These are phyloP conservation scores for Carex arenaria DNA, from an alignment of 202 grass and related monocot genomes.

Conservation along the genomic window DNA sequence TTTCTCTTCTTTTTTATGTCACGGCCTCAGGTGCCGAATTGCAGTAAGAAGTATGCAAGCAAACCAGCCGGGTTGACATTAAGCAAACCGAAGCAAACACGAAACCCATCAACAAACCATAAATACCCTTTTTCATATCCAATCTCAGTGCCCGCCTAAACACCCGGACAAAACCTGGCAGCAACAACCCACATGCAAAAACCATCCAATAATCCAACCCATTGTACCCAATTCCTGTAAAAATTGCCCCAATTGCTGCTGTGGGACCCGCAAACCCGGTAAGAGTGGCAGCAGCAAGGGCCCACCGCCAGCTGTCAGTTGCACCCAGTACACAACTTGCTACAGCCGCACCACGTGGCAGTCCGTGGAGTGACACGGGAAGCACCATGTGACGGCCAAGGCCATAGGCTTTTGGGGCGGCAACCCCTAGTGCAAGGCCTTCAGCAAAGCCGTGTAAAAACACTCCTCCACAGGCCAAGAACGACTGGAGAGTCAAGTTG, in stretches of 20 bases:
- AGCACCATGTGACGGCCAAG: slow-evolving; percentile 97
- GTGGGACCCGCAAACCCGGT: slow-evolving; percentile 72
- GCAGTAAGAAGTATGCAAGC: slow-evolving; percentile 94
- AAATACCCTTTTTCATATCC: slow-evolving; percentile 61
- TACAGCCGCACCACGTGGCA: slow-evolving; percentile 85
- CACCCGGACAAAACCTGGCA: slow-evolving; percentile 65
- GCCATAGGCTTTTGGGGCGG: slow-evolving; percentile 80
- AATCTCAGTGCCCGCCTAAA: slow-evolving; percentile 56
- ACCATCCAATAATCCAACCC: slow-evolving; percentile 94
- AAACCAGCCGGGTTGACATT: slow-evolving; percentile 95
- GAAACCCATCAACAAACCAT: slow-evolving; percentile 70
- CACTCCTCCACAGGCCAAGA: slow-evolving; percentile 73
- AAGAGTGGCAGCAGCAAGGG: slow-evolving; percentile 69
- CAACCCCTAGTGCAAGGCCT: slow-evolving; percentile 88
- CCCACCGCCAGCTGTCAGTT: slow-evolving; percentile 83
- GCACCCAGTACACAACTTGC: slow-evolving; percentile 83
- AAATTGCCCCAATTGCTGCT: slow-evolving; percentile 75
- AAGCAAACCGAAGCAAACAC: slow-evolving; percentile 76
- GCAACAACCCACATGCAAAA: slow-evolving; percentile 67
- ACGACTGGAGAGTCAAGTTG: slow-evolving; percentile 65
- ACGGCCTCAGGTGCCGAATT: slow-evolving; percentile 96
- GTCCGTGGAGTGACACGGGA: slow-evolving; percentile 82
- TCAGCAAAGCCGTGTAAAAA: slow-evolving; percentile 79
- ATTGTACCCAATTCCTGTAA: slow-evolving; percentile 59
- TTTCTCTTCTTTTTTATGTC: slow-evolving; percentile 36